Evolutionary conservation across 1,284 basidiomycete species (phyloP).

Genomic region (Tausonia pullulans): DNA sequence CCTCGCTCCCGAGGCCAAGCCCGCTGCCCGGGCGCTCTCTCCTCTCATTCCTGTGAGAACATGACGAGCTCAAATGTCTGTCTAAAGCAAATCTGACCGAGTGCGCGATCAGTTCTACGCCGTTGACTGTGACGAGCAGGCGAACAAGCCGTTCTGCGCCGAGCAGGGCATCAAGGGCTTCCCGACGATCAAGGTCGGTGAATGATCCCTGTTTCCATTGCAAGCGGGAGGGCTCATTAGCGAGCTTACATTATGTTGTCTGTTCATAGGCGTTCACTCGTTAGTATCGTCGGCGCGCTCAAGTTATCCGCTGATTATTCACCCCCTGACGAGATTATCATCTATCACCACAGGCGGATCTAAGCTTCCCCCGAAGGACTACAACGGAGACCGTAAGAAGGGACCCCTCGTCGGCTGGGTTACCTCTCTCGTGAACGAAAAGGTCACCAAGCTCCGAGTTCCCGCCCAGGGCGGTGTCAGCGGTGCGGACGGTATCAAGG

Average conservation of each 20-base stretch:
- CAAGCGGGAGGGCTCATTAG: background rate
- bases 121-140: slow-evolving; percentile 70
- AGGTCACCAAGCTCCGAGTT: slow-evolving; percentile 49
- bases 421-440: slow-evolving; percentile 56
- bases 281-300: too few species aligned
- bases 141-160: slow-evolving; percentile 69
- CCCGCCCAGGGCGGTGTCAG: slow-evolving; percentile 13
- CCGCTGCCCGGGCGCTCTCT: slow-evolving; percentile 64
- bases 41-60: slow-evolving; percentile 55
- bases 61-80: too few species aligned
- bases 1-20: slow-evolving; percentile 73
- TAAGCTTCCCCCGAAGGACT: slow-evolving; percentile 53
- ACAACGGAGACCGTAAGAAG: slow-evolving; percentile 61
- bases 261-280: slow-evolving; percentile 83
- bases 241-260: slow-evolving; percentile 36
- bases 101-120: slow-evolving; percentile 48
- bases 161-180: slow-evolving; percentile 83
- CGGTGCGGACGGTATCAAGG: slow-evolving; percentile 42
- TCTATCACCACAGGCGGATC: slow-evolving; percentile 35
- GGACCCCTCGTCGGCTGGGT: slow-evolving; percentile 67
- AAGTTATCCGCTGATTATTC: too few species aligned
- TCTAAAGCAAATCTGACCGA: too few species aligned
- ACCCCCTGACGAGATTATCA: too few species aligned
- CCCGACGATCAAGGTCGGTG: slow-evolving; percentile 68
- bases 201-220: background rate